Conservation (phyloP, 1,139 yeast genomes). For the Yamadazyma songkhlaensis region DNA sequence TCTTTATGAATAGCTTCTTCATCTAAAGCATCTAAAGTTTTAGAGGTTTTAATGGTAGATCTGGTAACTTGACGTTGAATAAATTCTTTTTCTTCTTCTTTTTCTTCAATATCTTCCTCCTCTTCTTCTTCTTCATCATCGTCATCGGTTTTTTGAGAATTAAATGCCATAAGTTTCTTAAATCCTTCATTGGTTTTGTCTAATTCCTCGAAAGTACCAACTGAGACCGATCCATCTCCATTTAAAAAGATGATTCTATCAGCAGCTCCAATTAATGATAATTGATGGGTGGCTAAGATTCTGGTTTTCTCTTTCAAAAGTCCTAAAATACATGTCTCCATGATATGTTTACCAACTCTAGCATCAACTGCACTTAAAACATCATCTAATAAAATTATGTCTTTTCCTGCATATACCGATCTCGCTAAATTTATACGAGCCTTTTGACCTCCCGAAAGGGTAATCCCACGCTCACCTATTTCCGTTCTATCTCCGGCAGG, state of each 20-base stretch:
- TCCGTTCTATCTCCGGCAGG: slow-evolving; percentile 47
- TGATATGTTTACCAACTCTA: slow-evolving; percentile 45
- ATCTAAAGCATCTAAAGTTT: slow-evolving; percentile 11
- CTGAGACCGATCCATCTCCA: slow-evolving; percentile 25
- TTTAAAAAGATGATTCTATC: slow-evolving; percentile 39
- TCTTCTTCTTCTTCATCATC: slow-evolving; percentile 23
- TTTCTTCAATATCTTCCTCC: slow-evolving; percentile 9
- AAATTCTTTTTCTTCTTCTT: slow-evolving; percentile 14
- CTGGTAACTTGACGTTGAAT: slow-evolving; percentile 19
- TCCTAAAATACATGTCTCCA: slow-evolving; percentile 37
- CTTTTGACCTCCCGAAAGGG: slow-evolving; percentile 50
- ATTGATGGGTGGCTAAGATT: slow-evolving; percentile 47
- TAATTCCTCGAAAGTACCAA: slow-evolving; percentile 40
- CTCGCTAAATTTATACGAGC: slow-evolving; percentile 47
- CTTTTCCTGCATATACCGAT: slow-evolving; percentile 40
- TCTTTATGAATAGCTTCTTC: slow-evolving; percentile 12
- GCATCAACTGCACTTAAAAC: slow-evolving; percentile 51
- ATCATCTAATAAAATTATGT: slow-evolving; percentile 43
- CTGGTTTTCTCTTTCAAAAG: slow-evolving; percentile 36
- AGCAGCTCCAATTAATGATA: slow-evolving; percentile 41
- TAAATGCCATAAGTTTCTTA: slow-evolving; percentile 16
- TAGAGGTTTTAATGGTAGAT: slow-evolving; percentile 22
- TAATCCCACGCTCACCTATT: slow-evolving; percentile 49
- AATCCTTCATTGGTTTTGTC: slow-evolving; percentile 19
- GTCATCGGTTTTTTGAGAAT: slow-evolving; percentile 18